Evolutionary conservation across 148 eudicot species (phyloP).

Genomic region (Polygonum aviculare): DNA sequence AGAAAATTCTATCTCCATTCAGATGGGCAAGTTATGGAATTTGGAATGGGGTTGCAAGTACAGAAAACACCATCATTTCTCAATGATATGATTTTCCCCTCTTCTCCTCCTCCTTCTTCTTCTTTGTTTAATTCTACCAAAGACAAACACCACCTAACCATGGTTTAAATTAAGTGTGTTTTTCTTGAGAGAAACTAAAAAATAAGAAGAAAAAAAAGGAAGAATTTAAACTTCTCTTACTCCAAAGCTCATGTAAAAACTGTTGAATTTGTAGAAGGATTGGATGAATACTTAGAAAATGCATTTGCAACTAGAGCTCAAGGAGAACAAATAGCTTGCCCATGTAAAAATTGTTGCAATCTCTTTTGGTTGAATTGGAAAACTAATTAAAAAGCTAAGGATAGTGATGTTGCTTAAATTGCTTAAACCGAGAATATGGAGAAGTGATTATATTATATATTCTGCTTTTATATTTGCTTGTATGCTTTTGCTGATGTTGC

Average conservation of each 20-base stretch:
- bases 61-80: slow-evolving; percentile 77
- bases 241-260: background rate
- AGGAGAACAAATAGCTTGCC: too few relatives aligned
- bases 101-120: slow-evolving; percentile 8
- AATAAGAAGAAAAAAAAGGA: background rate
- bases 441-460: too few relatives aligned
- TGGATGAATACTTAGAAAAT: too few relatives aligned
- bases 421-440: too few relatives aligned
- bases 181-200: background rate
- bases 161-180: slow-evolving; percentile 9
- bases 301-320: too few relatives aligned
- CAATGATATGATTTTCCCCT: slow-evolving; percentile 53
- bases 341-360: too few relatives aligned
- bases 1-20: slow-evolving; percentile 1
- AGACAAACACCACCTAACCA: slow-evolving; percentile 6
- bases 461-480: too few relatives aligned
- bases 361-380: too few relatives aligned
- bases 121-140: background rate
- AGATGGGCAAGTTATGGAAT: slow-evolving; percentile 6
- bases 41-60: slow-evolving; percentile 28
- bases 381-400: too few relatives aligned
- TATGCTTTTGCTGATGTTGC: too few relatives aligned
- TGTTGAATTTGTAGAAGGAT: too few relatives aligned
- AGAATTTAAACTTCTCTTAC: slow-evolving; percentile 12
- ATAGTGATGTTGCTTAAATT: too few relatives aligned